Evolutionary conservation across 163 green algal species (phyloP).

Genomic region (Botryococcus braunii): DNA sequence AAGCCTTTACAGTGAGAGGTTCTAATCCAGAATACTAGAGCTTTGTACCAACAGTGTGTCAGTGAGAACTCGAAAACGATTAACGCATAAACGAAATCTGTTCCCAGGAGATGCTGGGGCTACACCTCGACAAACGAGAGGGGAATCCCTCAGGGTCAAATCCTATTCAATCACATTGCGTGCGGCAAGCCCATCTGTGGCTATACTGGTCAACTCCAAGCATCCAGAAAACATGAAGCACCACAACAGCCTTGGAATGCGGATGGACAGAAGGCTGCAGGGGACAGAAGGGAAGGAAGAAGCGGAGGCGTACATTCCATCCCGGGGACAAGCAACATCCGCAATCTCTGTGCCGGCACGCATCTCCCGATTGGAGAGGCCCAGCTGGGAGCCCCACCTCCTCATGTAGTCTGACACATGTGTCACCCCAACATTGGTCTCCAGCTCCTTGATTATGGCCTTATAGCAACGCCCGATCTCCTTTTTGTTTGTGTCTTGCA

Average conservation of each 20-base stretch:
- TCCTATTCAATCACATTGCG: too few species aligned
- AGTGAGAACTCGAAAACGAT: too few species aligned
- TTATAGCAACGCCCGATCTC: slow-evolving; percentile 86
- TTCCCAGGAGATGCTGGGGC: too few species aligned
- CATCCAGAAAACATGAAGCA: background rate
- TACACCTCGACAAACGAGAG: too few species aligned
- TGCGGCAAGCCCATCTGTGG: too few species aligned
- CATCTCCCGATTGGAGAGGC: slow-evolving; percentile 37
- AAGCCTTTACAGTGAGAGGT: too few species aligned
- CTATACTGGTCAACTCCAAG: too few species aligned
- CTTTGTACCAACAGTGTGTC: too few species aligned
- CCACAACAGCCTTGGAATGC: background rate
- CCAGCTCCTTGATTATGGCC: slow-evolving; percentile 52
- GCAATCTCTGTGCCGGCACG: slow-evolving; percentile 34
- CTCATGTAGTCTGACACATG: slow-evolving; percentile 43
- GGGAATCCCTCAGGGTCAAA: too few species aligned
- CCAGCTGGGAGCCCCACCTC: slow-evolving; percentile 49
- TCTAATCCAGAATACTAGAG: too few species aligned
- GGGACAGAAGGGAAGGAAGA: background rate
- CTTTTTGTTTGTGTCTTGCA: slow-evolving; percentile 63
- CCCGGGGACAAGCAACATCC: slow-evolving; percentile 35
- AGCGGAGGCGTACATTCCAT: slow-evolving; percentile 5
- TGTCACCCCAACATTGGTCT: slow-evolving; percentile 22
- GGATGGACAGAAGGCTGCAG: background rate
- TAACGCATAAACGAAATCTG: too few species aligned